Percentiles rank a stretch among this genome's conserved stretches.
phyloP scores from a whole-genome alignment of 441 rosid genomes.

The Syzygium syzygioides region DNA sequence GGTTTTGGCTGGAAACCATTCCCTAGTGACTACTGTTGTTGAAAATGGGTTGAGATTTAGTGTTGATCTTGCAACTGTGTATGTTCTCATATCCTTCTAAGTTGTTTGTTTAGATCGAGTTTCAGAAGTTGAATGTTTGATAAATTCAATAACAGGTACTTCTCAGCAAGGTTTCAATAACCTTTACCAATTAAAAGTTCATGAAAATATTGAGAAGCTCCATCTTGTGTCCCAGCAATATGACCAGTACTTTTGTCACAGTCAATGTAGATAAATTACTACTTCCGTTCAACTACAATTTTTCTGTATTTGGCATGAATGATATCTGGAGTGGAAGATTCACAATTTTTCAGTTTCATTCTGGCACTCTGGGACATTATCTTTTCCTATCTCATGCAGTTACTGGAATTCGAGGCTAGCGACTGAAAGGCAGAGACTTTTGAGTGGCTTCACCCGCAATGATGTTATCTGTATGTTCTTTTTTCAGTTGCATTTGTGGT shows the following conservation, averaged over 20 bases:
- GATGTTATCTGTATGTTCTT: constrained; percentile 80
- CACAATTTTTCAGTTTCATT: too few relatives aligned
- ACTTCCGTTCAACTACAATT: neutral
- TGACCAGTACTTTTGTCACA: neutral
- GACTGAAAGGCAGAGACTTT: constrained; percentile 83
- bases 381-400: constrained; percentile 30
- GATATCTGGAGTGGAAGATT: neutral
- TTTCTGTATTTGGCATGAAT: neutral
- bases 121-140: neutral
- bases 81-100: constrained; percentile 20
- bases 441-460: constrained; percentile 44
- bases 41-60: constrained; percentile 85
- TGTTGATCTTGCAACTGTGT: constrained; percentile 87
- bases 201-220: neutral
- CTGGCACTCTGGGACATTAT: neutral
- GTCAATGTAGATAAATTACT: neutral
- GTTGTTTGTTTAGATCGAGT: neutral
- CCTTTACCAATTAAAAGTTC: neutral
- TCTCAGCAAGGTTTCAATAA: neutral
- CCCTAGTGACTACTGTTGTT: constrained; percentile 77
- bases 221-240: neutral
- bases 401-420: constrained; percentile 95
- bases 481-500: neutral
- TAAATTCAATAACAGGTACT: neutral
- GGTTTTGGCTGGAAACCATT: constrained; percentile 88